Percentiles rank a stretch among this genome's conserved stretches.
Conservation (phyloP, 768 basidiomycete species). For the Rhizopogon rudus region DNA sequence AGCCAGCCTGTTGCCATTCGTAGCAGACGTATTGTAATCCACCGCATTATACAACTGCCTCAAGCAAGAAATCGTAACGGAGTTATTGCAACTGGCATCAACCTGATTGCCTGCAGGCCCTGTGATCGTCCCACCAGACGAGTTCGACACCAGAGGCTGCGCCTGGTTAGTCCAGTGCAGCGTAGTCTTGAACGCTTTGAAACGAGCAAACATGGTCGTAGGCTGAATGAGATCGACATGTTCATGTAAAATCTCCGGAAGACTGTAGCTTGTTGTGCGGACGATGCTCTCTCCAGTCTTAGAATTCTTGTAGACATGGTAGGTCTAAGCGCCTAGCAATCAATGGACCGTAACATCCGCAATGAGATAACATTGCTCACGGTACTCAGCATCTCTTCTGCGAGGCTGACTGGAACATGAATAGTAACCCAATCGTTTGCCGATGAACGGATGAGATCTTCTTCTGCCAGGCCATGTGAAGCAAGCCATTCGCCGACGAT, state of each 20-base stretch:
- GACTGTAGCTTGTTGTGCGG: constrained; percentile 65
- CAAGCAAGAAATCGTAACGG: constrained; percentile 50
- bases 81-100: constrained; percentile 43
- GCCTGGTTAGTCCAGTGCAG: constrained; percentile 25
- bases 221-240: constrained; percentile 70
- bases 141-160: neutral
- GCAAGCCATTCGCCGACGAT: constrained; percentile 60
- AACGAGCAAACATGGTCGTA: constrained; percentile 60
- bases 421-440: constrained; percentile 69
- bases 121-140: constrained; percentile 13
- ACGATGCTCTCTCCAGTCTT: constrained; percentile 49
- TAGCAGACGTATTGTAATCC: constrained; percentile 38
- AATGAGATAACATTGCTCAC: constrained; percentile 30
- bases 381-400: constrained; percentile 69
- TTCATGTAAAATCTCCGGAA: constrained; percentile 51
- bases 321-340: constrained; percentile 37
- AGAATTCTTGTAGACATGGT: constrained; percentile 55
- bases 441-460: constrained; percentile 48
- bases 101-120: constrained; percentile 33
- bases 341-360: neutral
- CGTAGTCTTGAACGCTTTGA: constrained; percentile 37
- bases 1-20: constrained; percentile 45
- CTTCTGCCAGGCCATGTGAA: constrained; percentile 46
- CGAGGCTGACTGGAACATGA: constrained; percentile 50
- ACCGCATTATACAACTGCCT: constrained; percentile 51